phyloP scores from a whole-genome alignment of 768 basidiomycete genomes.

The Suillus subalutaceus region DNA sequence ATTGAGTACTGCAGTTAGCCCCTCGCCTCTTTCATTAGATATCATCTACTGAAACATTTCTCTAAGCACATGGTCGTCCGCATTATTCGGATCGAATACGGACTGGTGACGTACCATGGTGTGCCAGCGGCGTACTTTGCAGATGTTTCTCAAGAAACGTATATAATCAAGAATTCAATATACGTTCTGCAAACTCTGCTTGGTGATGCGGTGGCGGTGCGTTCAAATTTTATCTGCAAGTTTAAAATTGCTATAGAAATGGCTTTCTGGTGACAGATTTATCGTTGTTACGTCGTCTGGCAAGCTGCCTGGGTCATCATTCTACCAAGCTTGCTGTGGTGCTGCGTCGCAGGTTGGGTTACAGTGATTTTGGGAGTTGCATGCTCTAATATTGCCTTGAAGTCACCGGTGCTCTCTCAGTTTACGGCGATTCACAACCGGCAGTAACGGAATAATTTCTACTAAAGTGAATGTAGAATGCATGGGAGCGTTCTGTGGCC shows the following conservation, averaged over 20 bases:
- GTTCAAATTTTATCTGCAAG: background rate
- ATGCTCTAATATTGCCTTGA: too few species aligned
- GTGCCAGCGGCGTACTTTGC: conserved; percentile 23
- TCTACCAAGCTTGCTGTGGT: too few species aligned
- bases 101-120: conserved; percentile 23
- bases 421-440: too few species aligned
- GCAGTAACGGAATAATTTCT: too few species aligned
- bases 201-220: conserved; percentile 12
- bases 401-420: too few species aligned
- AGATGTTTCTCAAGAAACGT: conserved; percentile 21
- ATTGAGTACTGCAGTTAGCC: conserved; percentile 24
- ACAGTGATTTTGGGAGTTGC: too few species aligned
- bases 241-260: background rate
- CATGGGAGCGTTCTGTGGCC: too few species aligned
- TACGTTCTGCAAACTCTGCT: conserved; percentile 19
- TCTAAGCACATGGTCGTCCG: conserved; percentile 18
- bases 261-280: background rate
- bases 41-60: background rate
- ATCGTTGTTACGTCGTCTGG: too few species aligned
- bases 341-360: too few species aligned
- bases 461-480: too few species aligned
- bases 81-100: conserved; percentile 19
- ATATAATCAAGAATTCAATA: conserved; percentile 26
- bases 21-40: background rate
- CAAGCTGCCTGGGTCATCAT: too few species aligned